Evolutionary conservation across 2,329 filamentous ascomycete genomes (phyloP).

Genomic region (Annulohypoxylon truncatum): DNA sequence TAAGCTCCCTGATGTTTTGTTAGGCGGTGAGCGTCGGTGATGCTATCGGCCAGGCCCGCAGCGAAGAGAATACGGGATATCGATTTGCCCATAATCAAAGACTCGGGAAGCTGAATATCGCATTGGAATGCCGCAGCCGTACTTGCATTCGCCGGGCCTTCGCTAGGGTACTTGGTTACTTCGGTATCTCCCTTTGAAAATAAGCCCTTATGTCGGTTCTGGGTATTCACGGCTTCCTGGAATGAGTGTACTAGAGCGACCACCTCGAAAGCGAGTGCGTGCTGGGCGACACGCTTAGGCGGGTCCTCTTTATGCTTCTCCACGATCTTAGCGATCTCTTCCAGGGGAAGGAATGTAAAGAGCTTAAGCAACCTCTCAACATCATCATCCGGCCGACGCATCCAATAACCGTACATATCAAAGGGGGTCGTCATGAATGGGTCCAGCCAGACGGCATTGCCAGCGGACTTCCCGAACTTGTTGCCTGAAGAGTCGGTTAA

Average conservation of each 20-base stretch:
- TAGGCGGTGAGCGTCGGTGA: constrained; percentile 69
- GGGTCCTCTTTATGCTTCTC: constrained; percentile 74
- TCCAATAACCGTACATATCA: constrained; percentile 91
- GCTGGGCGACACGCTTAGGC: constrained; percentile 81
- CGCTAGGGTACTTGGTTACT: constrained; percentile 36
- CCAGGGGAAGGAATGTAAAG: constrained; percentile 86
- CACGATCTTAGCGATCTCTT: constrained; percentile 76
- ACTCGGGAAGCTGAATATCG: constrained; percentile 69
- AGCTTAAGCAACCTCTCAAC: constrained; percentile 86
- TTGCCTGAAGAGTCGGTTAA: constrained; percentile 85
- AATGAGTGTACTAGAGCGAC: constrained; percentile 81
- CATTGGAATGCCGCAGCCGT: constrained; percentile 59
- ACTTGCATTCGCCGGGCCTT: constrained; percentile 51
- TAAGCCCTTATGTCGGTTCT: constrained; percentile 63
- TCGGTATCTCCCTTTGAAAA: constrained; percentile 54
- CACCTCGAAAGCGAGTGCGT: constrained; percentile 84
- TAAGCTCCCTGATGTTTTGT: constrained; percentile 68
- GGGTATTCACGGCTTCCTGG: constrained; percentile 71
- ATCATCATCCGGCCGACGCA: constrained; percentile 83
- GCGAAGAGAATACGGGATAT: constrained; percentile 71
- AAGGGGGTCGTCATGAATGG: constrained; percentile 81
- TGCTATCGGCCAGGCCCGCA: constrained; percentile 67
- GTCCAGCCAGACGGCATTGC: constrained; percentile 95
- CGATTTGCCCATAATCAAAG: constrained; percentile 64
- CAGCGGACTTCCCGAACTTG: constrained; percentile 95